A percentile compares a stretch with the other conserved stretches of the same genome.
phyloP scores from a whole-genome alignment of 106 monocot genomes.

The Dendrobium nobile region DNA sequence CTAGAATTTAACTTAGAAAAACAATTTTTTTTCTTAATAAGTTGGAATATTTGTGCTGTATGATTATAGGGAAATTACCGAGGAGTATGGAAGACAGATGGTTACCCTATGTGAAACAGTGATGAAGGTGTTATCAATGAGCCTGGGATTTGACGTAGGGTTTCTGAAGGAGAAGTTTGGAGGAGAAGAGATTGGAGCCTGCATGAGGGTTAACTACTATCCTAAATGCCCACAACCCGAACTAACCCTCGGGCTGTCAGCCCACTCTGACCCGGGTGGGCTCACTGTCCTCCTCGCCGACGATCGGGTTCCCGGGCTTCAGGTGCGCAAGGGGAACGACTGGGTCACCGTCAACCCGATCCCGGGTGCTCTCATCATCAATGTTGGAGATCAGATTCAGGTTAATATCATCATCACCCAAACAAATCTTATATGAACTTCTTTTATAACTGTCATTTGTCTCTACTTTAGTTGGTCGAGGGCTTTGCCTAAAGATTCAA shows the following conservation, averaged over 20 bases:
- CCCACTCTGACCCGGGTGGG: slow-evolving; percentile 72
- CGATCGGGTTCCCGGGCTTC: slow-evolving; percentile 43
- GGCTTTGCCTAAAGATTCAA: no score
- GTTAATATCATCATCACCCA: slow-evolving; percentile 9
- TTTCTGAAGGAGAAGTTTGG: slow-evolving; percentile 35
- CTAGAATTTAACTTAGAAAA: no score
- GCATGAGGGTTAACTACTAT: slow-evolving; percentile 56
- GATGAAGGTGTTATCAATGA: slow-evolving; percentile 45
- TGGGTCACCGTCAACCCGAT: slow-evolving; percentile 54
- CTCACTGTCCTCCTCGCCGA: slow-evolving; percentile 54
- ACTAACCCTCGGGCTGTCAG: slow-evolving; percentile 49
- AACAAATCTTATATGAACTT: neutral
- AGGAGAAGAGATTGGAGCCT: slow-evolving; percentile 25
- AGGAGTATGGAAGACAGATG: slow-evolving; percentile 49
- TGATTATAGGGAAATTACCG: slow-evolving; percentile 26
- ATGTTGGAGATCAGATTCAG: slow-evolving; percentile 64
- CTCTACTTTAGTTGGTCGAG: neutral
- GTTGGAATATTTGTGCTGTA: neutral
- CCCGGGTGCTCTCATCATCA: slow-evolving; percentile 45
- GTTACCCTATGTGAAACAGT: slow-evolving; percentile 23
- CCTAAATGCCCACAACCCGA: slow-evolving; percentile 80
- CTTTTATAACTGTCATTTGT: neutral
- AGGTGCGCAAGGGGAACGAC: slow-evolving; percentile 29
- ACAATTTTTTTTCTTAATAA: no score
- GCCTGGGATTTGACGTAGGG: slow-evolving; percentile 36